Evolutionary conservation across 2,329 filamentous ascomycete genomes (phyloP), one percentile per base, ranked within the genome.

Genomic region (Pyricularia sp.): DNA sequence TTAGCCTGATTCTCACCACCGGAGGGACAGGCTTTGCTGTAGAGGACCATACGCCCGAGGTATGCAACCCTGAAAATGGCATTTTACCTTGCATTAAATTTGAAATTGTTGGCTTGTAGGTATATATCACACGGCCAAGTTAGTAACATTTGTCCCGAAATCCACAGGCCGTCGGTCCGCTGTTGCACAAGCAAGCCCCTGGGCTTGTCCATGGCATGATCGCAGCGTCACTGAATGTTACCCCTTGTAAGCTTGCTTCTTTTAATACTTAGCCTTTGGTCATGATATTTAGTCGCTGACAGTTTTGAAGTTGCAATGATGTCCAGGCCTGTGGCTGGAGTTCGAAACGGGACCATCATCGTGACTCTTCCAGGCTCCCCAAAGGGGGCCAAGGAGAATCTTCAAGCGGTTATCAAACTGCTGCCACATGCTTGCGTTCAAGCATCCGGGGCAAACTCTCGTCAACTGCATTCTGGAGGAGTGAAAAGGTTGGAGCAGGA

Each of bases 161-260:
- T 61, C 11, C 12, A 30, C 25, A 68, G 90, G 94, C 93, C 67
- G 86, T 97, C n/a, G 81, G 84, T 17, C 87, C 90, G 5, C 79
- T 98, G 59, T 83, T 98, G 63, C 89, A 97, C 75, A 93, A 91
- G 76, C 88, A 94, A 78, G 95, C 95, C 0, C 89, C 93, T 0
- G 95, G 95, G 0, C 83, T 99, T 66, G 91, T 97, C n/a, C 94
- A 99, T 79, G 93, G 89, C 72, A 99, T 99, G 94, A 83, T 99
- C 61, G 85, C 93, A 6, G 84, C 92, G 25, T 98, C 94, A 0
- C 81, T 97, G 20, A 83, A 87, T 63, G 88, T 98, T 42, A 99
- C 95, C 2, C 94, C 94, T 65, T 99, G 93, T 97, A 81, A 82
- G 91, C 68, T 23, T 23, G 26, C 10, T 61, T 1, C 20, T 14